These are phyloP conservation scores for Podila horticola DNA, from an alignment of 192 early-diverging fungal genomes.

Conservation along the genomic window DNA sequence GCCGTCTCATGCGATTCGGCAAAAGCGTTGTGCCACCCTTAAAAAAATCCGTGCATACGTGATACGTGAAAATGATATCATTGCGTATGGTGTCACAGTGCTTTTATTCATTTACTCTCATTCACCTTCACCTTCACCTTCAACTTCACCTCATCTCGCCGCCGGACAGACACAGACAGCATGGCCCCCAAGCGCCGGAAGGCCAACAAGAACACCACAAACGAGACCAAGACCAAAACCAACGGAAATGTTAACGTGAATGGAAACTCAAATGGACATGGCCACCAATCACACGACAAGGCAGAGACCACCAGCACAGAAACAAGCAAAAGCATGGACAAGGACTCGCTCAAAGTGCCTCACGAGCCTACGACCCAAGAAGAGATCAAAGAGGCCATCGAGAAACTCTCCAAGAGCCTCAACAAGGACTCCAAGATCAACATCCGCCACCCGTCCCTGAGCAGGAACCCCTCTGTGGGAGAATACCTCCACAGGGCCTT, in stretches of 20 bases:
- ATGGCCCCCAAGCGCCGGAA: conserved; percentile 9
- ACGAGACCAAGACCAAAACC: conserved; percentile 13
- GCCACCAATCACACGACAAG: neutral
- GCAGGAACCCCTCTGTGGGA: conserved; percentile 40
- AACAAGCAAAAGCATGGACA: neutral
- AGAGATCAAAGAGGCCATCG: conserved; percentile 18
- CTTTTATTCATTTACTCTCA: neutral
- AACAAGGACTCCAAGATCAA: conserved; percentile 16
- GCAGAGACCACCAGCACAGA: neutral
- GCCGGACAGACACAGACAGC: neutral
- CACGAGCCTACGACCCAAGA: neutral
- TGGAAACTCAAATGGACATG: neutral
- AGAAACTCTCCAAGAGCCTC: conserved; percentile 23
- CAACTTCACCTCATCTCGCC: no score
- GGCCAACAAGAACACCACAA: conserved; percentile 1
- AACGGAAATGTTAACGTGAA: neutral
- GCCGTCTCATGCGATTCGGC: no score
- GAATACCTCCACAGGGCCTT: conserved; percentile 37
- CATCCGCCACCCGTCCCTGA: conserved; percentile 33
- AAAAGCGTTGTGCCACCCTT: no score
- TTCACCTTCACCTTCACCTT: conserved; percentile 3
- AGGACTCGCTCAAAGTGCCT: neutral
- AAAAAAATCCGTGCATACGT: no score
- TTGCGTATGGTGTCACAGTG: no score
- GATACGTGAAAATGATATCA: no score